Evolutionary conservation across 768 basidiomycete species (phyloP).

Genomic region (Pulveroboletus frians): DNA sequence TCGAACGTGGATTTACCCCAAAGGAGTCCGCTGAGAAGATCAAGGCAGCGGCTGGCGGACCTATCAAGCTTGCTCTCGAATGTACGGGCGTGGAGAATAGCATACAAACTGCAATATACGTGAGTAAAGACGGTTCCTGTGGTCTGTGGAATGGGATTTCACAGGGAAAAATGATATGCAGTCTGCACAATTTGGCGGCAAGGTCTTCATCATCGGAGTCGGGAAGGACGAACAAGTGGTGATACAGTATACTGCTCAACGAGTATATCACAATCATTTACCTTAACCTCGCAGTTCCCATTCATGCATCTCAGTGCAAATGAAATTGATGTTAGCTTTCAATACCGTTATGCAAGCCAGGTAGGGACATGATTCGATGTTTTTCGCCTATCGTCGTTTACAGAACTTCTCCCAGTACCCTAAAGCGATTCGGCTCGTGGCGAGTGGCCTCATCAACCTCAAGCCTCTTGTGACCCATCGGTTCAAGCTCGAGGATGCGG

Average conservation of each 20-base stretch:
- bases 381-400: neutral
- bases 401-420: conserved; percentile 50
- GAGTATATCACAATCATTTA: neutral
- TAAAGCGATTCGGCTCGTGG: conserved; percentile 78
- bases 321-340: conserved; percentile 64
- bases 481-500: conserved; percentile 66
- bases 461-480: conserved; percentile 79
- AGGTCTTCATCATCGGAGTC: conserved; percentile 67
- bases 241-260: conserved; percentile 11
- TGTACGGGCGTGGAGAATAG: conserved; percentile 64
- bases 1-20: conserved; percentile 40
- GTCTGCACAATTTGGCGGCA: conserved; percentile 62
- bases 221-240: conserved; percentile 60
- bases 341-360: conserved; percentile 66
- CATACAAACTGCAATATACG: conserved; percentile 53
- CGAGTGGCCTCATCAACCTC: conserved; percentile 63
- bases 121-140: conserved; percentile 25
- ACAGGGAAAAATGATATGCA: conserved; percentile 18
- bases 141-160: neutral
- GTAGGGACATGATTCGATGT: conserved; percentile 19
- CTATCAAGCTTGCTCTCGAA: conserved; percentile 51
- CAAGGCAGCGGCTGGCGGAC: conserved; percentile 45
- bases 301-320: conserved; percentile 71
- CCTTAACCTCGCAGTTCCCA: conserved; percentile 43
- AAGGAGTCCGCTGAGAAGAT: conserved; percentile 51